These are phyloP conservation scores for Fusarium sp. DNA, from an alignment of 2,329 filamentous ascomycete species.

Conservation along the genomic window DNA sequence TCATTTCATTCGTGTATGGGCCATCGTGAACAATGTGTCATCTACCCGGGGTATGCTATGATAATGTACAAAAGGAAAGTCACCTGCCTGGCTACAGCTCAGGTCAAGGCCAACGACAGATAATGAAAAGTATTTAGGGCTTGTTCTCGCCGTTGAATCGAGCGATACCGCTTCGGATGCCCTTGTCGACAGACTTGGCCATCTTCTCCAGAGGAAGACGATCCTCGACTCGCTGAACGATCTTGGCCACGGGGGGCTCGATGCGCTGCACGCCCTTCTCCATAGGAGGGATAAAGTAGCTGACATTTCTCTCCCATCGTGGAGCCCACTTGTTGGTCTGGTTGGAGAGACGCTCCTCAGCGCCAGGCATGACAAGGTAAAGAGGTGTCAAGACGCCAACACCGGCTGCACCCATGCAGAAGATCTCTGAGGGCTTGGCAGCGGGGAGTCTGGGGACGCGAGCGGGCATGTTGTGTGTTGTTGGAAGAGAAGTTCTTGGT, in stretches of 20 bases:
- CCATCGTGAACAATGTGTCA: constrained; percentile 16
- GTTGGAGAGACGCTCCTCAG: constrained; percentile 67
- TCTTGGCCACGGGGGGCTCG: constrained; percentile 63
- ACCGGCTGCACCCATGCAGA: constrained; percentile 69
- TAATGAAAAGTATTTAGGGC: constrained; percentile 16
- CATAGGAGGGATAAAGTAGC: constrained; percentile 65
- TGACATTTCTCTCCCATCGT: constrained; percentile 72
- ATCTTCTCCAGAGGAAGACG: constrained; percentile 66
- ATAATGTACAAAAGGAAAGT: constrained; percentile 40
- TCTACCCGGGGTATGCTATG: constrained; percentile 44
- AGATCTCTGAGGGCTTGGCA: constrained; percentile 64
- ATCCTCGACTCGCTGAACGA: constrained; percentile 63
- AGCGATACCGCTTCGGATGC: constrained; percentile 64
- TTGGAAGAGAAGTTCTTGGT: not conserved
- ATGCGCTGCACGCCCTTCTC: constrained; percentile 65
- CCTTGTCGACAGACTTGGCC: constrained; percentile 63
- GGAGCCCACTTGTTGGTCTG: constrained; percentile 73
- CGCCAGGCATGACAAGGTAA: constrained; percentile 71
- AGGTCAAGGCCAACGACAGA: constrained; percentile 6
- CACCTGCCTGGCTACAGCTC: not conserved
- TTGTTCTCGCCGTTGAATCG: constrained; percentile 54
- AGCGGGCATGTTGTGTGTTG: constrained; percentile 62
- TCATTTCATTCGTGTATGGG: constrained; percentile 36
- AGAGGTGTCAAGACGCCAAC: constrained; percentile 69
- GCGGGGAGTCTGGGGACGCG: constrained; percentile 64